Evolutionary conservation across 2,329 filamentous ascomycete species (phyloP), one percentile per base, ranked within the genome.

Genomic region (Arthroderma sp.): DNA sequence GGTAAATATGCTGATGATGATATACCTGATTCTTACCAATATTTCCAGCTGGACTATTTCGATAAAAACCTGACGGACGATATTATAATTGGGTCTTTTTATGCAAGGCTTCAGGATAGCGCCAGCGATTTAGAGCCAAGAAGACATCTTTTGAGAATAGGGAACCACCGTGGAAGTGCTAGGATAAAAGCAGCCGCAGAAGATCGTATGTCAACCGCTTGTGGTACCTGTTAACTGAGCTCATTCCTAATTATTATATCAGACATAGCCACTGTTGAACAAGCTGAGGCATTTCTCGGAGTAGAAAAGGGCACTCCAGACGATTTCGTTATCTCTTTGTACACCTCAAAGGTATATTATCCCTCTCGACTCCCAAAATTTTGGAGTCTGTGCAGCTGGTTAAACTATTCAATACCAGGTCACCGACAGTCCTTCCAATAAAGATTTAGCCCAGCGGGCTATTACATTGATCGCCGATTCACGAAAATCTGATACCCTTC

Each of bases 221-320:
- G 8, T 32, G 7, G 6, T 34, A 38, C 10, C 22, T 38, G 6
- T 10, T 5, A 9, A 22, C 1, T 7, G 11, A 29, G 15, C 9
- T 29, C 8, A 22, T 42, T 10, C 15, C 30, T 37, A 38, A 30
- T 29, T n/a, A 8, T 27, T 22, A 28, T 22, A 36, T 41, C 48
- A 70, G 67, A 67, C 9, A 67, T 81, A 29, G 71, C 79, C 49
- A 78, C 72, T n/a, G 73, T 75, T 45, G 71, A 77, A 38, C 76
- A 83, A 55, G 81, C 81, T 1, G 65, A 81, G 30, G 63, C 72
- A 8, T 83, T 74, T 63, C 66, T 84, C 8, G 74, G 71, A 5
- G 71, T 76, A 7, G 63, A 68, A 42, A 58, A 61, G 29, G 60
- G 61, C 7, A 72, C 68, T 6, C 53, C 67, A 2, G 77, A 81